These are phyloP conservation scores for Trametopsis cervina DNA, from an alignment of 768 basidiomycete genomes.

Conservation along the genomic window DNA sequence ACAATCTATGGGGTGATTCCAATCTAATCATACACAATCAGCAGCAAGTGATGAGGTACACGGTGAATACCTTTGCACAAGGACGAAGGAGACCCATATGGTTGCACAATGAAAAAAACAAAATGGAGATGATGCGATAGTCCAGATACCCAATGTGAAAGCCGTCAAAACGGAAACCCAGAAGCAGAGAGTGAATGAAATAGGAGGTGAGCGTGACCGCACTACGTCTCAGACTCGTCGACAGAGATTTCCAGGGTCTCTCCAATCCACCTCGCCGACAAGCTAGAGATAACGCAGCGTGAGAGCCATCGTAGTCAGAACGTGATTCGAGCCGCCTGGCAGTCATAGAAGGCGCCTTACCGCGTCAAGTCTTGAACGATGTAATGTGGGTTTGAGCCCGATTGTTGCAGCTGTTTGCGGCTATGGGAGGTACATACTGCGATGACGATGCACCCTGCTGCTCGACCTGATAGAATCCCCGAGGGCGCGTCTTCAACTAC, in stretches of 20 bases:
- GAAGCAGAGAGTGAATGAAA: neutral
- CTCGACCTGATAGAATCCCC: constrained; percentile 67
- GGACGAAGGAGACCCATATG: no score
- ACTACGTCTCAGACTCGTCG: constrained; percentile 24
- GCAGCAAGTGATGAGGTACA: no score
- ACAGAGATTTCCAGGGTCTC: constrained; percentile 42
- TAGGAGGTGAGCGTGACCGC: no score
- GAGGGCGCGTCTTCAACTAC: constrained; percentile 90
- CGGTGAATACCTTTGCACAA: no score
- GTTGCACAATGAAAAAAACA: no score
- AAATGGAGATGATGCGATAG: no score
- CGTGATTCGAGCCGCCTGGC: neutral
- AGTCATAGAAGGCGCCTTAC: constrained; percentile 31
- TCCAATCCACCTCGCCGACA: constrained; percentile 37
- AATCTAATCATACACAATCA: no score
- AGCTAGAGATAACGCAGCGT: constrained; percentile 24
- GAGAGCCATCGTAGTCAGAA: neutral
- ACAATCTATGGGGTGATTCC: no score
- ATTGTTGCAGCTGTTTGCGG: constrained; percentile 41
- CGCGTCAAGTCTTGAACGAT: constrained; percentile 62
- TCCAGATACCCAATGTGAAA: neutral
- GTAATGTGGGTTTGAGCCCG: constrained; percentile 53
- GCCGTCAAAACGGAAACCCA: neutral
- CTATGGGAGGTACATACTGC: constrained; percentile 82
- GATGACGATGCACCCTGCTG: constrained; percentile 69